phyloP scores from a whole-genome alignment of 768 basidiomycete species.

The Hemileccinum rubropunctum region DNA sequence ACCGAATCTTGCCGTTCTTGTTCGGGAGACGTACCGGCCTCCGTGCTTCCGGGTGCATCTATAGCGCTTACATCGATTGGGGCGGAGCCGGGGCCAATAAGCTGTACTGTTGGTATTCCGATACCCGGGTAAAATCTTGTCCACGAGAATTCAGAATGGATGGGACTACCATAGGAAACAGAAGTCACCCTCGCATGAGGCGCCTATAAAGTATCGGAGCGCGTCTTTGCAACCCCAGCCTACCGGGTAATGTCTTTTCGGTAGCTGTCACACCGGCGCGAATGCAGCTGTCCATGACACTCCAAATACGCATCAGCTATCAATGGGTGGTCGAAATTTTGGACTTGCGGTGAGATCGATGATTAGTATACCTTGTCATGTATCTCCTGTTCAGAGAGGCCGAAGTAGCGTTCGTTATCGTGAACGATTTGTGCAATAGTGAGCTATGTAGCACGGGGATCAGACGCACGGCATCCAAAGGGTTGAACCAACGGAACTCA shows the following conservation, averaged over 20 bases:
- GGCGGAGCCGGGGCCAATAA: constrained; percentile 32
- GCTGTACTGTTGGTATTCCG: constrained; percentile 33
- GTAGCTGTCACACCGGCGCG: constrained; percentile 77
- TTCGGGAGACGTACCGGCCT: neutral
- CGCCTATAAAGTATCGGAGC: constrained; percentile 89
- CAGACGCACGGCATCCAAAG: constrained; percentile 1
- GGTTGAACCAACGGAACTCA: constrained; percentile 36
- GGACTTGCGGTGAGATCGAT: neutral
- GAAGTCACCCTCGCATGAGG: constrained; percentile 78
- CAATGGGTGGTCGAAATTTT: neutral
- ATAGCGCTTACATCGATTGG: constrained; percentile 16
- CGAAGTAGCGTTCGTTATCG: constrained; percentile 85
- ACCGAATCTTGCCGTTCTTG: constrained; percentile 5
- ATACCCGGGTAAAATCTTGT: constrained; percentile 53
- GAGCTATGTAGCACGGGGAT: constrained; percentile 48
- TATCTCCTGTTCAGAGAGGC: constrained; percentile 72
- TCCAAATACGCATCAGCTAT: constrained; percentile 76
- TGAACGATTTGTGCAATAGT: constrained; percentile 93
- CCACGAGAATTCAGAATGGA: constrained; percentile 21
- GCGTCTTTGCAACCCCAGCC: constrained; percentile 71
- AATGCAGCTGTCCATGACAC: constrained; percentile 92
- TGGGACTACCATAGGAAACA: neutral
- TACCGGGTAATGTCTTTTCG: constrained; percentile 83
- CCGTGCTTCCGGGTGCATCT: constrained; percentile 22
- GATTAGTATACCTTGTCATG: constrained; percentile 54